These are phyloP conservation scores for Cicer judaicum DNA, from an alignment of 306 rosid genomes.

Conservation along the genomic window DNA sequence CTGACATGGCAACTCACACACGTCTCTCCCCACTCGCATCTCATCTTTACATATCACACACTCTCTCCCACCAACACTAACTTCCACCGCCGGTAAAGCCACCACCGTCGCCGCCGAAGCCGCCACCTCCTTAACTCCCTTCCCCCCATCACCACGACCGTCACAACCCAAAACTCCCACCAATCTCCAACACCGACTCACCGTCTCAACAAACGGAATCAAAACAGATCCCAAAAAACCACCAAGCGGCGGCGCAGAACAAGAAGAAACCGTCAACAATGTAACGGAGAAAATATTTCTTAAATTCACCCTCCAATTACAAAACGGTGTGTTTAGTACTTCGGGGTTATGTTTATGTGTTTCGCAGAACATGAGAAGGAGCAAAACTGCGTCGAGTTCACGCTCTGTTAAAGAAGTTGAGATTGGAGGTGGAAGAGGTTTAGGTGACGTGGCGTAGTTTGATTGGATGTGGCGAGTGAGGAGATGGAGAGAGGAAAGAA, in stretches of 20 bases:
- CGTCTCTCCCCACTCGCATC: conserved; percentile 74
- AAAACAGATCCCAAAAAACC: conserved; percentile 45
- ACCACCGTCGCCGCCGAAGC: conserved; percentile 62
- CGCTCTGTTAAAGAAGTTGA: conserved; percentile 48
- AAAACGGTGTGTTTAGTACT: conserved; percentile 51
- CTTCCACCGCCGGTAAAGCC: conserved; percentile 63
- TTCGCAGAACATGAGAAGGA: conserved; percentile 82
- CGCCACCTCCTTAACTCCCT: conserved; percentile 56
- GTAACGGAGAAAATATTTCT: conserved; percentile 36
- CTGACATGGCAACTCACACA: conserved; percentile 81
- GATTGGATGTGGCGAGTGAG: conserved; percentile 60
- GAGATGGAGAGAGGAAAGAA: conserved; percentile 73
- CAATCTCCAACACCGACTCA: conserved; percentile 65
- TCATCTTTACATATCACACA: conserved; percentile 86
- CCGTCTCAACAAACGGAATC: conserved; percentile 65
- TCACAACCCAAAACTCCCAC: conserved; percentile 48
- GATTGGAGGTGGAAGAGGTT: conserved; percentile 18
- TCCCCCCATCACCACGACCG: conserved; percentile 18
- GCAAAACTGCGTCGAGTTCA: conserved; percentile 68
- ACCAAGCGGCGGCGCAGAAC: conserved; percentile 49
- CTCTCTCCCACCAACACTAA: conserved; percentile 57
- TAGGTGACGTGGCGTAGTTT: not conserved
- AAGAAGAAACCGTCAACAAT: conserved; percentile 47
- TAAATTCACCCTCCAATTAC: conserved; percentile 62
- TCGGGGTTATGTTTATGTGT: conserved; percentile 65